phyloP scores from a whole-genome alignment of 164 flowering plant genomes.

The Cinnamomum chago region DNA sequence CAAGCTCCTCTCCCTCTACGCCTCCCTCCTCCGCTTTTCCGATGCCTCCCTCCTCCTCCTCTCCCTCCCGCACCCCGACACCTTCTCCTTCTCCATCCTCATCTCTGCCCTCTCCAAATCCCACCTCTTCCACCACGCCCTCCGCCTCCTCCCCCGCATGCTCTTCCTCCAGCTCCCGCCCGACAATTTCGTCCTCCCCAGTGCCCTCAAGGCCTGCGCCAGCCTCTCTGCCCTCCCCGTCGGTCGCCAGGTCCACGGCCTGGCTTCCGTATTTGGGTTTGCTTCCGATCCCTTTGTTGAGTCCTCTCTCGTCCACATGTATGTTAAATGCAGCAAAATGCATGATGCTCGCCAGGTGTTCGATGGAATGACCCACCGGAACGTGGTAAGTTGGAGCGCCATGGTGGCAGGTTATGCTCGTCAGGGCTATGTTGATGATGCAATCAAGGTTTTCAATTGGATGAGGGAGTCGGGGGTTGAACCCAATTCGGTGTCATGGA shows the following conservation, averaged over 20 bases:
- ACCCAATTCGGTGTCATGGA: conserved; percentile 68
- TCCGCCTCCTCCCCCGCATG: conserved; percentile 34
- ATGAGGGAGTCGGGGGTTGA: conserved; percentile 44
- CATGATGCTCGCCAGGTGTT: conserved; percentile 46
- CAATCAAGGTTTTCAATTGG: conserved; percentile 36
- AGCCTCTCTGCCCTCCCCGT: conserved; percentile 20
- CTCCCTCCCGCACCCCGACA: conserved; percentile 22
- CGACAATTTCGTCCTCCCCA: conserved; percentile 44
- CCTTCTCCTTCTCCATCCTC: conserved; percentile 42
- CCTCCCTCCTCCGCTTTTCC: conserved; percentile 24
- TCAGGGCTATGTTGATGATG: conserved; percentile 36
- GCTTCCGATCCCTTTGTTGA: conserved; percentile 44
- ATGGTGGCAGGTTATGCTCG: conserved; percentile 61
- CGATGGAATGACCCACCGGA: conserved; percentile 39
- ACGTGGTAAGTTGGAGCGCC: conserved; percentile 64
- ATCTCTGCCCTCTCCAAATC: conserved; percentile 41
- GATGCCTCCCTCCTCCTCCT: conserved; percentile 30
- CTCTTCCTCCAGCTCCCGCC: conserved; percentile 31
- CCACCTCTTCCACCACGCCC: conserved; percentile 19
- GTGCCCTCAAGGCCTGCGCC: conserved; percentile 55
- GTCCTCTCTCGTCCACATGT: conserved; percentile 56
- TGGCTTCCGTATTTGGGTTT: conserved; percentile 39
- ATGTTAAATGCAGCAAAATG: conserved; percentile 41
- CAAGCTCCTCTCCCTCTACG: conserved; percentile 48
- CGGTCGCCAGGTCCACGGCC: conserved; percentile 48